These are phyloP conservation scores for Modicella reniformis DNA, from an alignment of 371 early-diverging fungal genomes.

Conservation along the genomic window DNA sequence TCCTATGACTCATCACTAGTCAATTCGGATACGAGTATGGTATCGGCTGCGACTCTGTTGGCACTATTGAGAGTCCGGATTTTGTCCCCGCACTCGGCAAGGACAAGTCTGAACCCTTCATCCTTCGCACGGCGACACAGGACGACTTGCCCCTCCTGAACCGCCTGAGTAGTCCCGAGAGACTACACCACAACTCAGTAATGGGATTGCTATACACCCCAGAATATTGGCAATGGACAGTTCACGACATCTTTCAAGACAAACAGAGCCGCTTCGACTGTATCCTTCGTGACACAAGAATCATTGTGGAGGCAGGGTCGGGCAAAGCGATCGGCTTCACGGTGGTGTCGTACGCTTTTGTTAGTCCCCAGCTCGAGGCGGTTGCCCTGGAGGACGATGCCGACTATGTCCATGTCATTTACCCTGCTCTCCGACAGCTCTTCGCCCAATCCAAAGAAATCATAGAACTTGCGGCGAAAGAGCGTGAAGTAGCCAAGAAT, in stretches of 20 bases:
- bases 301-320: conserved; percentile 21
- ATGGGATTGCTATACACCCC: conserved; percentile 16
- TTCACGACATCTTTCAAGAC: conserved; percentile 14
- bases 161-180: conserved; percentile 15
- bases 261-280: conserved; percentile 23
- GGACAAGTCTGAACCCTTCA: conserved; percentile 29
- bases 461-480: not conserved
- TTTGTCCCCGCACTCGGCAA: conserved; percentile 29
- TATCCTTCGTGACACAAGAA: conserved; percentile 26
- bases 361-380: conserved; percentile 15
- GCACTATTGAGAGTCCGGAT: conserved; percentile 11
- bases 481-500: conserved; percentile 4
- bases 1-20: conserved; percentile 10
- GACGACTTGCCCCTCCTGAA: conserved; percentile 38
- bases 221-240: conserved; percentile 40
- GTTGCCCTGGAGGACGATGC: conserved; percentile 25
- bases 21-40: conserved; percentile 50
- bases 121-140: conserved; percentile 17
- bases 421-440: conserved; percentile 22
- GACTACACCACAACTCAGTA: not conserved
- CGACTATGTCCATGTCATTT: not conserved
- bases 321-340: conserved; percentile 30
- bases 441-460: conserved; percentile 5
- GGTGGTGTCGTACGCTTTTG: not conserved
- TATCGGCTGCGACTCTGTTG: not conserved